Base-by-base conservation (phyloP, 306 rosid genomes). In the Lathyrus oleraceus region DNA sequence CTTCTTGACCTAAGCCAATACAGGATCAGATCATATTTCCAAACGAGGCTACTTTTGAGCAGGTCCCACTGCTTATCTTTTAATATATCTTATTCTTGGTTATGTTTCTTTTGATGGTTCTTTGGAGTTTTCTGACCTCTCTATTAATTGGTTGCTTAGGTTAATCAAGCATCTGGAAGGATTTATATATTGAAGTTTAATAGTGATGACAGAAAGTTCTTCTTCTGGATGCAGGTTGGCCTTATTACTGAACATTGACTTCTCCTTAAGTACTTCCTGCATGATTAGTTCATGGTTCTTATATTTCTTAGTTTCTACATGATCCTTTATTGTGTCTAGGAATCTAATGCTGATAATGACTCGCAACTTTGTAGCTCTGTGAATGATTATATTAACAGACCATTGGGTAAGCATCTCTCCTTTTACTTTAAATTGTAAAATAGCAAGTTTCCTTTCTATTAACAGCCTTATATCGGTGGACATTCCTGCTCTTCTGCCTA, bases 1-100 rank as follows among this genome's bases (percentile, higher is more conserved):
- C 75, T 88, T 73, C 91, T 90, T 93, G 74, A 93, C 83, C 62
- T 54, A 56, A 71, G 64, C 44, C 75, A 68, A 79, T 69, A 67
- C 76, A 93, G 98, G 97, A 93, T 80, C 98, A 93, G 75, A 93
- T 93, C 76, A 77, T 93, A 59, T 90, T 93, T 82, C 98, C 98
- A 15, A 88, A 85, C 28, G 98, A 93, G 79, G 98, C 98, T 68
- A 75, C 83, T 79, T 90, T 93, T 76, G 98, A 90, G 82, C 87
- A 93, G 98, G 98, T 89, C 83, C 53, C 47, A 39, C 44, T 5
- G 5, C 43, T 52, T 80, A 77, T 13, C 78, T 15, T 5, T 69
- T 30, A 57, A 68, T 64, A 27, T n/a, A n/a, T n/a, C n/a, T n/a
- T n/a, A n/a, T n/a, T 14, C 73, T 69, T 69, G 49, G 32, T 47